A percentile compares a stretch with the other conserved stretches of the same genome.
Evolutionary conservation across 2,329 filamentous ascomycete genomes (phyloP).

Genomic region (Fonsecaea monophora): DNA sequence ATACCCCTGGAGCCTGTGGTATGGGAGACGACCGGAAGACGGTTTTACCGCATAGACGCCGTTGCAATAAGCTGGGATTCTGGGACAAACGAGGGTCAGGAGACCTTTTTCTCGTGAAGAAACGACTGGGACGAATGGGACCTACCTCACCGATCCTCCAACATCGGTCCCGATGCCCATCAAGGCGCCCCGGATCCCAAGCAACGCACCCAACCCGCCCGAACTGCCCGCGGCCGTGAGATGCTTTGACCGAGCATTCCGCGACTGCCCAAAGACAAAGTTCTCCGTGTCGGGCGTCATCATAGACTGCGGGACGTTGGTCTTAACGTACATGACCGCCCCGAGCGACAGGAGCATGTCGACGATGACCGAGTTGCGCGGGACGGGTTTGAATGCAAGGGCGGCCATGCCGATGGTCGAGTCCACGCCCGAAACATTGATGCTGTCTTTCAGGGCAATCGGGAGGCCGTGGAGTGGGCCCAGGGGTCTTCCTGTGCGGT

Average conservation of each 20-base stretch:
- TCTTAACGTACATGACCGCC: constrained; percentile 55
- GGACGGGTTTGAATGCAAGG: constrained; percentile 38
- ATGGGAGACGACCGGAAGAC: not conserved
- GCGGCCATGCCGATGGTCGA: constrained; percentile 46
- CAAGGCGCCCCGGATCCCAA: constrained; percentile 43
- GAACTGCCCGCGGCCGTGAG: constrained; percentile 46
- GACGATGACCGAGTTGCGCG: constrained; percentile 39
- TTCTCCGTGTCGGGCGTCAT: constrained; percentile 47
- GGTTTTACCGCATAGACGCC: constrained; percentile 1
- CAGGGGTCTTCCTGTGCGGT: constrained; percentile 37
- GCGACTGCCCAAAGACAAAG: constrained; percentile 1
- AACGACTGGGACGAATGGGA: not conserved
- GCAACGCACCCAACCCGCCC: constrained; percentile 47
- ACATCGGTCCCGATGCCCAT: constrained; percentile 45
- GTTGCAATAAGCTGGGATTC: constrained; percentile 2
- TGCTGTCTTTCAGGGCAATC: constrained; percentile 43
- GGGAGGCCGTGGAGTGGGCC: constrained; percentile 43
- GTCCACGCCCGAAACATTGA: constrained; percentile 39
- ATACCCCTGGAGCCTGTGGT: not conserved
- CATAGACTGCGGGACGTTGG: constrained; percentile 61
- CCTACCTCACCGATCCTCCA: constrained; percentile 44
- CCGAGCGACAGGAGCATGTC: constrained; percentile 51
- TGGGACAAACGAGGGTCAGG: constrained; percentile 28
- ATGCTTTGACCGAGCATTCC: not conserved
- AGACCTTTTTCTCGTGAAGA: not conserved